Evolutionary conservation across 1,284 basidiomycete genomes (phyloP).

Genomic region (Cutaneotrichosporon cutaneum): DNA sequence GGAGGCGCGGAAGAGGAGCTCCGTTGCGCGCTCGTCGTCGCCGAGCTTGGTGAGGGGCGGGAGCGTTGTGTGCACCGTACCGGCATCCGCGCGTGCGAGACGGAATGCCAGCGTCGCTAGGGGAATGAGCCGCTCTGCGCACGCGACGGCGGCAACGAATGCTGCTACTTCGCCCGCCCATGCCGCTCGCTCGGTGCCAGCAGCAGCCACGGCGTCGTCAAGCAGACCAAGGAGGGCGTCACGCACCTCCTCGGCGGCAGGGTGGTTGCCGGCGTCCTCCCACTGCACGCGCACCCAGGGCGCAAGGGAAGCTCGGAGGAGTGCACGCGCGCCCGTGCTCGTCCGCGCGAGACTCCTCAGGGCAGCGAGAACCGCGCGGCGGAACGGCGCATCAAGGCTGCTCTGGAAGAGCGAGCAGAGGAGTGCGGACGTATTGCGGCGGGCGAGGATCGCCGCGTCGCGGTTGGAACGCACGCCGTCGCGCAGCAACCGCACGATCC

Average conservation of each 20-base stretch:
- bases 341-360: conserved; percentile 69
- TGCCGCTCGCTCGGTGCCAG: conserved; percentile 19
- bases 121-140: not conserved
- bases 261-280: conserved; percentile 15
- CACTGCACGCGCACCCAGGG: conserved; percentile 78
- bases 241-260: conserved; percentile 23
- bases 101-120: conserved; percentile 14
- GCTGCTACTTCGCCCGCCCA: conserved; percentile 8
- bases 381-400: conserved; percentile 59
- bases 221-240: conserved; percentile 15
- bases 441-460: conserved; percentile 78
- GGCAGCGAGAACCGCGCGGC: conserved; percentile 58
- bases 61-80: conserved; percentile 8
- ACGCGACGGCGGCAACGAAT: conserved; percentile 1
- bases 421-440: conserved; percentile 83
- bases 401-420: conserved; percentile 75
- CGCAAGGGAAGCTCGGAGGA: conserved; percentile 68
- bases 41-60: conserved; percentile 7
- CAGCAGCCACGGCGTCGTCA: conserved; percentile 21
- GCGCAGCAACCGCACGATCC: conserved; percentile 80
- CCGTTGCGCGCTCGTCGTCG: not conserved
- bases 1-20: conserved; percentile 21
- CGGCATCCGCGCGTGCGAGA: not conserved
- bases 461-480: conserved; percentile 68
- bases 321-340: conserved; percentile 63